phyloP scores from a whole-genome alignment of 2,329 filamentous ascomycete genomes.

The Fonsecaea erecta region DNA sequence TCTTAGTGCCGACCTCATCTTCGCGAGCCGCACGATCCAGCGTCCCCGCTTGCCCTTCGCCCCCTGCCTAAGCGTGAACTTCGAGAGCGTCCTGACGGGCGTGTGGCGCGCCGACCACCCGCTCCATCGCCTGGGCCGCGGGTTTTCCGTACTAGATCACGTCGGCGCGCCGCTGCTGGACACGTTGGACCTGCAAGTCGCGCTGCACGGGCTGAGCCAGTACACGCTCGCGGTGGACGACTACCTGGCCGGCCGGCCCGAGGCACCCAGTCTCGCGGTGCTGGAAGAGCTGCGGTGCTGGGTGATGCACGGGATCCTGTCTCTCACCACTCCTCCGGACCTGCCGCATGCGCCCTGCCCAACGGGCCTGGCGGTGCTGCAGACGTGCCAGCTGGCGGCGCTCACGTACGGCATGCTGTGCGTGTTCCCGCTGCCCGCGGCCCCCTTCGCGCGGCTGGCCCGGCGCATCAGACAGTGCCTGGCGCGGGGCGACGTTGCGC shows the following conservation, averaged over 20 bases:
- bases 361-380: neutral
- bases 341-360: neutral
- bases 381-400: conserved; percentile 10
- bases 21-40: conserved; percentile 9
- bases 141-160: neutral
- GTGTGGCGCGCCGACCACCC: neutral
- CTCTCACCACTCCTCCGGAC: neutral
- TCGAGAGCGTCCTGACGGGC: conserved; percentile 2
- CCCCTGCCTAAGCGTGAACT: neutral
- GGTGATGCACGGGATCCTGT: conserved; percentile 11
- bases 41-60: neutral
- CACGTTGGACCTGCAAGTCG: conserved; percentile 5
- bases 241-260: conserved; percentile 9
- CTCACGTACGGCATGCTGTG: conserved; percentile 18
- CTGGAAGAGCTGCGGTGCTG: conserved; percentile 6
- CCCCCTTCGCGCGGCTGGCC: conserved; percentile 14
- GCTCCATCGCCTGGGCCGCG: neutral
- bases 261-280: conserved; percentile 4
- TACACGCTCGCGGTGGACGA: conserved; percentile 21
- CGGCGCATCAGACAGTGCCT: neutral
- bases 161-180: neutral
- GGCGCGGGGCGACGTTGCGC: neutral
- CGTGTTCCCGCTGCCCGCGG: conserved; percentile 15
- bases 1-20: conserved; percentile 4
- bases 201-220: conserved; percentile 9